phyloP scores from a whole-genome alignment of 2,329 filamentous ascomycete species.

The Aspergillus carbonarius region DNA sequence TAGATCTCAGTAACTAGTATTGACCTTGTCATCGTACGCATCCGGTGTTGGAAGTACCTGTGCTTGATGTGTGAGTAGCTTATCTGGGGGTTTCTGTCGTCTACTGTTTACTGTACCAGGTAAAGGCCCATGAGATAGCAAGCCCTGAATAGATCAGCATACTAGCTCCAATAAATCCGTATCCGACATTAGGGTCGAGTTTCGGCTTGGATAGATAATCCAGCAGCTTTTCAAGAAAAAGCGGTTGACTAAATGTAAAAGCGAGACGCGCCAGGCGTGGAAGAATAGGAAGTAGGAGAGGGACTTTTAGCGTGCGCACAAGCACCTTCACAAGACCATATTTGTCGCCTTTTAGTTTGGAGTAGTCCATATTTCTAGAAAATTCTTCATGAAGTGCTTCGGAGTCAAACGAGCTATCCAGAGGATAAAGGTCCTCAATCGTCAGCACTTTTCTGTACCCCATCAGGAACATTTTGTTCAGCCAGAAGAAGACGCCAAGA shows the following conservation, averaged over 20 bases:
- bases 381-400: conserved; percentile 8
- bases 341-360: conserved; percentile 7
- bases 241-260: conserved; percentile 28
- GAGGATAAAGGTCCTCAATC: conserved; percentile 29
- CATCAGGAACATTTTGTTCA: conserved; percentile 32
- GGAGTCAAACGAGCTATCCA: conserved; percentile 8
- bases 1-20: conserved; percentile 12
- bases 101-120: conserved; percentile 4
- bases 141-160: conserved; percentile 19
- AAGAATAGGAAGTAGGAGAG: conserved; percentile 24
- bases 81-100: background rate
- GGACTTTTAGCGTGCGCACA: conserved; percentile 21
- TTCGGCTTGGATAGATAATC: conserved; percentile 6
- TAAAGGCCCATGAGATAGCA: conserved; percentile 15
- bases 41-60: conserved; percentile 12
- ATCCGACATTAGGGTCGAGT: conserved; percentile 17
- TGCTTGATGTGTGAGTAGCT: background rate
- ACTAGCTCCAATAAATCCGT: conserved; percentile 26
- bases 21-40: conserved; percentile 6
- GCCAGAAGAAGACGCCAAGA: conserved; percentile 38
- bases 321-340: conserved; percentile 22
- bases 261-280: conserved; percentile 25
- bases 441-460: conserved; percentile 31
- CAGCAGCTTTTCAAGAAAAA: conserved; percentile 25
- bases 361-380: conserved; percentile 8